Evolutionary conservation across 805 yeast genomes (phyloP).

Genomic region (Yarrowia hollandica): DNA sequence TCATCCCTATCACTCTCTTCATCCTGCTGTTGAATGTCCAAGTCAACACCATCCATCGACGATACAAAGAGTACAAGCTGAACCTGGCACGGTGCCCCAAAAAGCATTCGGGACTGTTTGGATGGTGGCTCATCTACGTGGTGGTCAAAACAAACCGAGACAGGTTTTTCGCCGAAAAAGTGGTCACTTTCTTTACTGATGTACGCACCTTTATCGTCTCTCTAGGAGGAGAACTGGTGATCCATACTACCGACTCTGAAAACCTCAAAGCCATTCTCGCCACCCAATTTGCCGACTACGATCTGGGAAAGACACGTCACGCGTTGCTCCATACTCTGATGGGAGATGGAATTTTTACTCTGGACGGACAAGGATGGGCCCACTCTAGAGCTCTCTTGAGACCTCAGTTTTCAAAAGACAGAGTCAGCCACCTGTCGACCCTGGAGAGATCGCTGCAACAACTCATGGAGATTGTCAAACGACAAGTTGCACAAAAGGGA

Average conservation of each 20-base stretch:
- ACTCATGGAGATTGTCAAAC: constrained; percentile 6
- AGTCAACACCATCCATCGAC: background rate
- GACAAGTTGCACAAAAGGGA: background rate
- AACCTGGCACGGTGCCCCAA: background rate
- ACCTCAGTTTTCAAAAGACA: constrained; percentile 42
- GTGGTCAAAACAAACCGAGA: background rate
- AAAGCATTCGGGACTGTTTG: background rate
- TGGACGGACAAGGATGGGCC: constrained; percentile 42
- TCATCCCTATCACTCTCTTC: background rate
- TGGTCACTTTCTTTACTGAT: background rate
- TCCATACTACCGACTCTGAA: constrained; percentile 40
- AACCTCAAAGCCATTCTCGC: constrained; percentile 41
- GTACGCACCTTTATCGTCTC: constrained; percentile 9
- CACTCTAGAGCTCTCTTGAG: constrained; percentile 43
- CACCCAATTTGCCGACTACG: constrained; percentile 39
- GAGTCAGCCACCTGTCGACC: constrained; percentile 37
- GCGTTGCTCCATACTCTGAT: constrained; percentile 37
- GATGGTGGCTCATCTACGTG: constrained; percentile 16
- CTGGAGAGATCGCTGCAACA: constrained; percentile 37
- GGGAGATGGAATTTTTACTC: constrained; percentile 44
- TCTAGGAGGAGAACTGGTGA: constrained; percentile 10
- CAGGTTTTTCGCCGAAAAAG: background rate
- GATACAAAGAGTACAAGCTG: constrained; percentile 7
- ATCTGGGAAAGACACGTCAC: constrained; percentile 37
- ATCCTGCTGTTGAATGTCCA: background rate